Base-by-base conservation (phyloP, 2,329 filamentous ascomycete genomes). In the Truncatella angustata region DNA sequence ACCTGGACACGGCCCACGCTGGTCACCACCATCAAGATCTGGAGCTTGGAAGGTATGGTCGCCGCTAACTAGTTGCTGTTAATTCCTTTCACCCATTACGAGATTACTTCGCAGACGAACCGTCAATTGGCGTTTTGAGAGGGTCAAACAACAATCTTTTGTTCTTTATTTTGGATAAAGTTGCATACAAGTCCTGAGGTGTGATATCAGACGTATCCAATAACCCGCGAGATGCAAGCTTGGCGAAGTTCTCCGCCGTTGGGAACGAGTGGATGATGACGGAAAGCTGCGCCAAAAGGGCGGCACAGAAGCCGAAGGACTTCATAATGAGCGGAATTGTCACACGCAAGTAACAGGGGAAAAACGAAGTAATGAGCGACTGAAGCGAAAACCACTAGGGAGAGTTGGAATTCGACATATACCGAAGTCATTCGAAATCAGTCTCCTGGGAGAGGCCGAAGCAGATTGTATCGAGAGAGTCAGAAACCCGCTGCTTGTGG, bases 1-100 rank as follows among this genome's bases (percentile, higher is more conserved):
- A 40, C 62, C 59, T 2, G 63, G 62, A 21, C 63, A 66, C 24
- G 60, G 62, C 16, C 63, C 63, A 21, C 62, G 59, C 48, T 59
- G 57, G 51, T 65, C 62, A 6, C 63, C 62, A 14, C 24, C 52
- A n/a, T 49, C 45, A 21, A 59, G 50, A 43, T 60, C 36, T 16
- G 58, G 58, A 11, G 55, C 35, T 45, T 52, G 52, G 40, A 59
- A 60, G 12, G 51, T 46, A 46, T 60, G 57, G 26, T 45, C 32
- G 35, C 58, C 58, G 34, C 43, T 56, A 12, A 59, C 52, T 52
- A 23, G 5, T 26, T 3, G 16, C 4, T 12, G 42, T 45, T 11
- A 45, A 18, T 21, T 9, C 6, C 21, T 9, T 3, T 32, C 20
- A n/a, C 16, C 36, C 20, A 39, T 39, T n/a, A 21, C n/a, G 14